Evolutionary conservation across 2,329 filamentous ascomycete genomes (phyloP).

Genomic region (Penicillium sp.): DNA sequence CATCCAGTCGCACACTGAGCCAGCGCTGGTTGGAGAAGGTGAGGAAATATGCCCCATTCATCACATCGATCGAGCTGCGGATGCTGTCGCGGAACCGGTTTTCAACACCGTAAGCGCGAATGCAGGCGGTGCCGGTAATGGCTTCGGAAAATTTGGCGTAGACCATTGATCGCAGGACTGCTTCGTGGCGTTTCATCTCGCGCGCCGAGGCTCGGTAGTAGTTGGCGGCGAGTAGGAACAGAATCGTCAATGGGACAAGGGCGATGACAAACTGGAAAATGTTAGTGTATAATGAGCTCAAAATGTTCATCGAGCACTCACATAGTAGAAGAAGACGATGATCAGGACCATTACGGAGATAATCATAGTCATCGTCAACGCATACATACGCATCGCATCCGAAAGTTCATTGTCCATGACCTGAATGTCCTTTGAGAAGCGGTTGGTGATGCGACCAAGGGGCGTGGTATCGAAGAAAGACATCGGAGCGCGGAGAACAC

Average conservation of each 20-base stretch:
- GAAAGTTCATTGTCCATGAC: slow-evolving; percentile 93
- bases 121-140: slow-evolving; percentile 71
- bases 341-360: slow-evolving; percentile 81
- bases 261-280: slow-evolving; percentile 62
- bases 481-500: slow-evolving; percentile 70
- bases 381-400: slow-evolving; percentile 90
- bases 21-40: slow-evolving; percentile 96
- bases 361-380: slow-evolving; percentile 79
- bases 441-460: slow-evolving; percentile 90
- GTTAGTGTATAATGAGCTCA: neutral
- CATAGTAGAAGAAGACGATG: slow-evolving; percentile 90
- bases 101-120: slow-evolving; percentile 83
- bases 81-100: slow-evolving; percentile 70
- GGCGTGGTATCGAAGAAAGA: slow-evolving; percentile 97
- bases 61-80: slow-evolving; percentile 74
- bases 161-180: slow-evolving; percentile 79
- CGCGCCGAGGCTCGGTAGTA: slow-evolving; percentile 91
- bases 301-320: slow-evolving; percentile 20
- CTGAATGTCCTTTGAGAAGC: slow-evolving; percentile 92
- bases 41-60: slow-evolving; percentile 92
- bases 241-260: slow-evolving; percentile 64
- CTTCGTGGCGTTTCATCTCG: slow-evolving; percentile 91
- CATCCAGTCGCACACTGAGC: slow-evolving; percentile 80
- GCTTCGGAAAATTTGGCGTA: slow-evolving; percentile 92
- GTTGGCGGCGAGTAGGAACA: slow-evolving; percentile 78